Conservation (phyloP, 352 stramenopile genomes). For the Globisporangium echinulatum region DNA sequence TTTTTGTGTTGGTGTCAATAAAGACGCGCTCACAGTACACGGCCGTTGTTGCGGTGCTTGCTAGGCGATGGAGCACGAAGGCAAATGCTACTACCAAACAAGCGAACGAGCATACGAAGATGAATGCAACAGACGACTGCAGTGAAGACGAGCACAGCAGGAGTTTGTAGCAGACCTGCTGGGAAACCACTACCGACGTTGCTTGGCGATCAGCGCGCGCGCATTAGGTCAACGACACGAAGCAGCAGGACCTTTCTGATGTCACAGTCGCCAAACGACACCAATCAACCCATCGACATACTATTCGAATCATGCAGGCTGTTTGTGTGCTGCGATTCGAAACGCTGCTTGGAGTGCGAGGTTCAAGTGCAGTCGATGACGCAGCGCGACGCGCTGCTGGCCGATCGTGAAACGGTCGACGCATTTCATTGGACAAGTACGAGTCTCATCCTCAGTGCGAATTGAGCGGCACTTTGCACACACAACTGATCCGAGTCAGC, state of each 20-base stretch:
- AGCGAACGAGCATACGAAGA: no score
- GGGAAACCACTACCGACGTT: no score
- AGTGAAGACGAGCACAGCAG: no score
- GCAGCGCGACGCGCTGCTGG: conserved; percentile 23
- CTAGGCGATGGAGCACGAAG: no score
- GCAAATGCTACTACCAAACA: no score
- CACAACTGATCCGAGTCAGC: no score
- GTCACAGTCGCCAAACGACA: neutral
- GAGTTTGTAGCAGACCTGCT: no score
- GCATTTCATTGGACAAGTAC: neutral
- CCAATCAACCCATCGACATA: neutral
- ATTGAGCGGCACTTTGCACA: neutral
- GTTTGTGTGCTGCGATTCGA: neutral
- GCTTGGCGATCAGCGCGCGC: neutral
- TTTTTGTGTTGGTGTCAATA: no score
- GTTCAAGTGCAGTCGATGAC: conserved; percentile 29
- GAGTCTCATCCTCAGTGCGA: no score
- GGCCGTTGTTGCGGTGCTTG: no score
- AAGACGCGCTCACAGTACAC: no score
- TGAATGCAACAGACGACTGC: no score
- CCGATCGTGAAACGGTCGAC: conserved; percentile 5
- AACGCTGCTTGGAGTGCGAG: neutral
- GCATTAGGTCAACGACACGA: neutral
- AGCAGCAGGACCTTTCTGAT: neutral
- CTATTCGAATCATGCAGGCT: neutral